These are phyloP conservation scores for Pseudogymnoascus pannorum DNA, from an alignment of 2,329 filamentous ascomycete genomes.

Conservation along the genomic window DNA sequence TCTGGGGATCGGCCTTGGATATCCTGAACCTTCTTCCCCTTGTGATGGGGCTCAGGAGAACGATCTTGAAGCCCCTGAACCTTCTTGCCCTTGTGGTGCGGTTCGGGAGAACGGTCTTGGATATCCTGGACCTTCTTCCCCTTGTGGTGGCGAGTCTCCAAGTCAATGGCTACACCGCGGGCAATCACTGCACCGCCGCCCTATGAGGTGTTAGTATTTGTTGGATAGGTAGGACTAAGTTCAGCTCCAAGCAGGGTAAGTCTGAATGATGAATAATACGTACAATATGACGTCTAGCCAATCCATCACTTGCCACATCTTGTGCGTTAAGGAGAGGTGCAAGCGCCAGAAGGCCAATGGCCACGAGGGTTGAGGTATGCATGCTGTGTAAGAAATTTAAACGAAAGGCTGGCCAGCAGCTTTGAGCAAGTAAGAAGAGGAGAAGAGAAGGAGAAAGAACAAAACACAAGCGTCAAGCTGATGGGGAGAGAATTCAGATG, in stretches of 20 bases:
- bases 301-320: slow-evolving; percentile 11
- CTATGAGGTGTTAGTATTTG: slow-evolving; percentile 13
- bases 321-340: slow-evolving; percentile 20
- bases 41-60: not conserved
- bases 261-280: not conserved
- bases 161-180: not conserved
- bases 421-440: slow-evolving; percentile 18
- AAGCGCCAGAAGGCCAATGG: slow-evolving; percentile 24
- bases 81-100: not conserved
- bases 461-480: slow-evolving; percentile 13
- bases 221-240: not conserved
- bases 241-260: not conserved
- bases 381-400: slow-evolving; percentile 22
- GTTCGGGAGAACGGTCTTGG: slow-evolving; percentile 4
- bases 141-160: slow-evolving; percentile 15
- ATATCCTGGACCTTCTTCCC: slow-evolving; percentile 11
- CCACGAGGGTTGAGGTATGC: slow-evolving; percentile 21
- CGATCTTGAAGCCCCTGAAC: not conserved
- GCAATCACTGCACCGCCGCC: not conserved
- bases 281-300: slow-evolving; percentile 17
- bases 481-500: slow-evolving; percentile 15
- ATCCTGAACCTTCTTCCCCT: not conserved
- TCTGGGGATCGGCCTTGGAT: slow-evolving; percentile 8
- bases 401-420: slow-evolving; percentile 26
- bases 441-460: slow-evolving; percentile 11